Conservation (phyloP, 2,329 filamentous ascomycete species). For the Phialophora tarda region DNA sequence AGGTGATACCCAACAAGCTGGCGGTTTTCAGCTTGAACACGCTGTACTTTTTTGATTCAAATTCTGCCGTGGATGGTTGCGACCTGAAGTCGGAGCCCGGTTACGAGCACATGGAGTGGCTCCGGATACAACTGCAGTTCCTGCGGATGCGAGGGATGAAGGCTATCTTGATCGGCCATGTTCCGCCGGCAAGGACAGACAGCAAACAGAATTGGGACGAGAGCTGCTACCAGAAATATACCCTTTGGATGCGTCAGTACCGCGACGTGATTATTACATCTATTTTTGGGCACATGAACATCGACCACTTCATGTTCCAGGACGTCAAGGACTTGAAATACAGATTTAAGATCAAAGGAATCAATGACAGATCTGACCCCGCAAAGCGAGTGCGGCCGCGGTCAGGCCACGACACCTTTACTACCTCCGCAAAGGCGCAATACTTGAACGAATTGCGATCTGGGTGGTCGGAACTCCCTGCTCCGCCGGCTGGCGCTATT, state of each 20-base stretch:
- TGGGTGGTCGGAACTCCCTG: constrained; percentile 77
- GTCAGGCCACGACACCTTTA: constrained; percentile 57
- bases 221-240: constrained; percentile 97
- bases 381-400: constrained; percentile 14
- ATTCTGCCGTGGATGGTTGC: constrained; percentile 92
- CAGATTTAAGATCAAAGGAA: constrained; percentile 40
- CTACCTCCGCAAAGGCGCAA: constrained; percentile 69
- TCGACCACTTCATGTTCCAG: constrained; percentile 94
- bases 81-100: constrained; percentile 78
- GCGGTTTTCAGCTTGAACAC: constrained; percentile 95
- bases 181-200: constrained; percentile 84
- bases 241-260: constrained; percentile 86
- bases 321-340: constrained; percentile 76
- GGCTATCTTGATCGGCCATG: constrained; percentile 90
- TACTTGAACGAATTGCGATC: constrained; percentile 80
- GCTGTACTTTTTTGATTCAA: constrained; percentile 92
- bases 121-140: constrained; percentile 84
- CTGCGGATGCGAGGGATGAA: constrained; percentile 87
- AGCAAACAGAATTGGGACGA: constrained; percentile 93
- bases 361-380: constrained; percentile 53
- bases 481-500: constrained; percentile 48
- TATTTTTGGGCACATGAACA: constrained; percentile 96
- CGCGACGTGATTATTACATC: constrained; percentile 83
- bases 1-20: constrained; percentile 84
- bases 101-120: constrained; percentile 94